Conservation (phyloP, 73 alveolate genomes). For the Paramecium pentaurelia region DNA sequence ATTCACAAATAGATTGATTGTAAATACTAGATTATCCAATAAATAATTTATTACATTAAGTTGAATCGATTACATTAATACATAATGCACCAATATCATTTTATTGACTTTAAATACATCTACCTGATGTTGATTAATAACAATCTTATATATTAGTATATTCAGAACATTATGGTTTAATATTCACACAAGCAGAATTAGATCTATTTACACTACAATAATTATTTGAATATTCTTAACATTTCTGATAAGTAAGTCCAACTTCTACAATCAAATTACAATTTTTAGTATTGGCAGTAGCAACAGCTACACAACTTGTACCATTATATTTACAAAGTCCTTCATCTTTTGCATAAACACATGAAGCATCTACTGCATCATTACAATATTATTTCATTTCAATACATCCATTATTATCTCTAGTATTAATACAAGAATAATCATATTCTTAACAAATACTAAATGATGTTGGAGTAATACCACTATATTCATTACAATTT, state of each 20-base stretch:
- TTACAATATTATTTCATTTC: neutral
- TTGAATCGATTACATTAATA: neutral
- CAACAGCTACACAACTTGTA: neutral
- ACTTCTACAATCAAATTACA: neutral
- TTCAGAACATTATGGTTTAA: neutral
- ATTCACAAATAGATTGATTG: neutral
- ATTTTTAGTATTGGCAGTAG: neutral
- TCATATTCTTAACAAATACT: neutral
- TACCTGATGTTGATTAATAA: neutral
- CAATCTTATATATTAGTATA: neutral
- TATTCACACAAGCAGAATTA: neutral
- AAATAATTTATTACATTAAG: neutral
- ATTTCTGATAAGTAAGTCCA: neutral
- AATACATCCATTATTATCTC: neutral
- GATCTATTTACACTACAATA: constrained; percentile 3
- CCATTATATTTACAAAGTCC: neutral
- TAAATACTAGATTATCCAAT: neutral
- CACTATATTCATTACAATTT: neutral
- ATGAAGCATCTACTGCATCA: neutral
- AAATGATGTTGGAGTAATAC: neutral
- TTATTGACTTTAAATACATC: neutral
- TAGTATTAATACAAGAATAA: neutral
- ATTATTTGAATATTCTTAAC: neutral
- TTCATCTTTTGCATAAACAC: neutral
- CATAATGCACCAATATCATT: neutral